A percentile compares a stretch with the other conserved stretches of the same genome.
phyloP scores from a whole-genome alignment of 2,329 filamentous ascomycete species.

The Fusarium verrucosum region DNA sequence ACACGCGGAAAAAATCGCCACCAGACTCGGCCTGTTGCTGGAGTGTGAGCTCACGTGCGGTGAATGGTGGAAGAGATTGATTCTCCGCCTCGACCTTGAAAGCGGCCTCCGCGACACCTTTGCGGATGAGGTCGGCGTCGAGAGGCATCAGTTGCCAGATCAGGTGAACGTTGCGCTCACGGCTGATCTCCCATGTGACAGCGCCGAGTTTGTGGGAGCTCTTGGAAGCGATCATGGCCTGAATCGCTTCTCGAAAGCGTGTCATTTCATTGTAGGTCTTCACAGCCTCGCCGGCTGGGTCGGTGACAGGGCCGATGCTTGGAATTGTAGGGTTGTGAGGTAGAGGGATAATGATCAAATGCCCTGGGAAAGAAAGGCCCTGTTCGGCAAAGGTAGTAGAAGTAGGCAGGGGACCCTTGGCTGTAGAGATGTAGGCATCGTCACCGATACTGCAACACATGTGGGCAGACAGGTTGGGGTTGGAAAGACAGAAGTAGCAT shows the following conservation, averaged over 20 bases:
- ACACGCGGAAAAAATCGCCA: constrained; percentile 81
- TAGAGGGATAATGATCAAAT: constrained; percentile 91
- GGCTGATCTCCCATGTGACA: constrained; percentile 93
- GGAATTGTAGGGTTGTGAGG: constrained; percentile 80
- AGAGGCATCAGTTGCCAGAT: constrained; percentile 95
- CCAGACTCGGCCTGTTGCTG: constrained; percentile 58
- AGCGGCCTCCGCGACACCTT: constrained; percentile 83
- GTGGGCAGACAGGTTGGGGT: constrained; percentile 83
- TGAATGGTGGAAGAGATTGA: constrained; percentile 62
- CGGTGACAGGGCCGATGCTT: constrained; percentile 66
- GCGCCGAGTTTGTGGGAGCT: constrained; percentile 73
- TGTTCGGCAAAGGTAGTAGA: constrained; percentile 70
- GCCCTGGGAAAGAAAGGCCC: constrained; percentile 78
- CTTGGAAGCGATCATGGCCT: constrained; percentile 75
- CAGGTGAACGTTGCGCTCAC: constrained; percentile 80
- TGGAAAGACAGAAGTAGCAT: constrained; percentile 97
- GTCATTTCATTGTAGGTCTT: constrained; percentile 83
- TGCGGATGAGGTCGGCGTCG: constrained; percentile 70
- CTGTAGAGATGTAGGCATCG: constrained; percentile 87
- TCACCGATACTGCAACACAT: constrained; percentile 90
- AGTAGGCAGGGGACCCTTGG: constrained; percentile 87
- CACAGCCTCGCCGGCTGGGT: constrained; percentile 62
- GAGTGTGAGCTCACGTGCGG: constrained; percentile 59
- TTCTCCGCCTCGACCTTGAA: constrained; percentile 92
- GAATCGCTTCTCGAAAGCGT: constrained; percentile 78